Conservation (phyloP, 352 stramenopile species). For the Phytophthora brassicae region DNA sequence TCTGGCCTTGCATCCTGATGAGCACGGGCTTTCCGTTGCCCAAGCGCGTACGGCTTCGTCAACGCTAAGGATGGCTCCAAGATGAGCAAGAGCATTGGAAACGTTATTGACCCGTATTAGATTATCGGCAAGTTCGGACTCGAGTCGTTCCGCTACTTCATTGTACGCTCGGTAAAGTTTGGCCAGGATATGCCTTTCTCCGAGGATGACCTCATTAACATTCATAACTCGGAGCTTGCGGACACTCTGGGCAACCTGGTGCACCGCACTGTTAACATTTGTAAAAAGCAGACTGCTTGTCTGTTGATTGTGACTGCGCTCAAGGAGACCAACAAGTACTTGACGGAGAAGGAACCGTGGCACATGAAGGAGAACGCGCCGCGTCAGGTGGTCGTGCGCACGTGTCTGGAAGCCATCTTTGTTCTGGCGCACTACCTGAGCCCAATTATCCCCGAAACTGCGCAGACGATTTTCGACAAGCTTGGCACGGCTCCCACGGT, state of each 20-base stretch:
- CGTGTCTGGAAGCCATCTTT: slow-evolving; percentile 97
- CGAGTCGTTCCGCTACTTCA: slow-evolving; percentile 96
- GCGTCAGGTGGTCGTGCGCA: slow-evolving; percentile 91
- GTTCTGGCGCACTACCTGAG: slow-evolving; percentile 95
- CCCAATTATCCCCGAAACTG: slow-evolving; percentile 92
- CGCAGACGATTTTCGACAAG: slow-evolving; percentile 94
- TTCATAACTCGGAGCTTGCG: slow-evolving; percentile 97
- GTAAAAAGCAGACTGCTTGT: slow-evolving; percentile 86
- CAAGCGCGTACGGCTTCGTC: slow-evolving; percentile 97
- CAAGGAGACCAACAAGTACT: slow-evolving; percentile 97
- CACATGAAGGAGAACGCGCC: slow-evolving; percentile 93
- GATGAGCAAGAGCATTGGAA: slow-evolving; percentile 99
- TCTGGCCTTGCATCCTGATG: slow-evolving; percentile 99
- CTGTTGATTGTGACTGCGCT: slow-evolving; percentile 90
- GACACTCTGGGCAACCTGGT: slow-evolving; percentile 96
- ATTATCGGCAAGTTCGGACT: slow-evolving; percentile 93
- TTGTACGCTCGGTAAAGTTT: slow-evolving; percentile 92
- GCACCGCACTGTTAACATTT: slow-evolving; percentile 96
- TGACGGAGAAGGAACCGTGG: slow-evolving; percentile 97
- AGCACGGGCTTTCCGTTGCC: slow-evolving; percentile 93
- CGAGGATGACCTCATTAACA: slow-evolving; percentile 93
- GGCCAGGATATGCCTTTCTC: slow-evolving; percentile 95
- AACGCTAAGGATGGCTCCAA: slow-evolving; percentile 98
- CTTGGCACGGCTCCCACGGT: slow-evolving; percentile 83
- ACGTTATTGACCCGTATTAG: slow-evolving; percentile 97